Conservation (phyloP, 1,284 basidiomycete genomes). For the Cutaneotrichosporon curvatum region DNA sequence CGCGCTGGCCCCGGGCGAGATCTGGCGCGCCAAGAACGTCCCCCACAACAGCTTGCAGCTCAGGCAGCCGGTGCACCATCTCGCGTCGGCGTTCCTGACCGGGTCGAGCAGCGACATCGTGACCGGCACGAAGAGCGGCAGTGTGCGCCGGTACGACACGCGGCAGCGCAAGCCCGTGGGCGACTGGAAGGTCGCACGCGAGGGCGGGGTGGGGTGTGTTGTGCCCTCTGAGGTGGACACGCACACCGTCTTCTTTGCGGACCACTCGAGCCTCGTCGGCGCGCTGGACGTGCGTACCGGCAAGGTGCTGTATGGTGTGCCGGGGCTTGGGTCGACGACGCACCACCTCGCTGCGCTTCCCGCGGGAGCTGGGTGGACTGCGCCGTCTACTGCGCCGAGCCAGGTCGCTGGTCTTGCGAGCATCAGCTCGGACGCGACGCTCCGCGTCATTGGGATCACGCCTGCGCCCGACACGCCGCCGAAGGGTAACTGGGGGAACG, state of each 20-base stretch:
- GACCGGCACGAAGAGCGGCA: slow-evolving; percentile 68
- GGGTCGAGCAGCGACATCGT: slow-evolving; percentile 51
- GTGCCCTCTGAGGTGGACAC: slow-evolving; percentile 50
- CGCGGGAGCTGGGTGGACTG: not conserved
- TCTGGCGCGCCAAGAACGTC: slow-evolving; percentile 47
- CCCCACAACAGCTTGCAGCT: slow-evolving; percentile 69
- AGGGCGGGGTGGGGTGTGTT: slow-evolving; percentile 60
- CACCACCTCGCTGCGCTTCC: slow-evolving; percentile 34
- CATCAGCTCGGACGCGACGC: slow-evolving; percentile 42
- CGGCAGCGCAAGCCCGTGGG: slow-evolving; percentile 58
- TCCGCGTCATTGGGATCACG: slow-evolving; percentile 64
- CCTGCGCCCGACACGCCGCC: slow-evolving; percentile 53
- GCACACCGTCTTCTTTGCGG: slow-evolving; percentile 63
- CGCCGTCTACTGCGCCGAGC: not conserved
- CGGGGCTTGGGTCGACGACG: slow-evolving; percentile 33
- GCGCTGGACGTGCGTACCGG: slow-evolving; percentile 71
- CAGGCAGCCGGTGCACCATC: slow-evolving; percentile 74
- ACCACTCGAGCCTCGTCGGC: slow-evolving; percentile 61
- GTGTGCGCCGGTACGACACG: slow-evolving; percentile 72
- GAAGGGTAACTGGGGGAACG: slow-evolving; percentile 54
- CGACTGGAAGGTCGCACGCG: slow-evolving; percentile 43
- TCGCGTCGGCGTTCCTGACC: slow-evolving; percentile 51
- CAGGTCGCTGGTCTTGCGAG: slow-evolving; percentile 27
- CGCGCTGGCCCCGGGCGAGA: slow-evolving; percentile 57
- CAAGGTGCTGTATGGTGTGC: slow-evolving; percentile 61